These are phyloP conservation scores for Sarocladium brachiariae DNA, from an alignment of 2,329 filamentous ascomycete genomes.

Conservation along the genomic window DNA sequence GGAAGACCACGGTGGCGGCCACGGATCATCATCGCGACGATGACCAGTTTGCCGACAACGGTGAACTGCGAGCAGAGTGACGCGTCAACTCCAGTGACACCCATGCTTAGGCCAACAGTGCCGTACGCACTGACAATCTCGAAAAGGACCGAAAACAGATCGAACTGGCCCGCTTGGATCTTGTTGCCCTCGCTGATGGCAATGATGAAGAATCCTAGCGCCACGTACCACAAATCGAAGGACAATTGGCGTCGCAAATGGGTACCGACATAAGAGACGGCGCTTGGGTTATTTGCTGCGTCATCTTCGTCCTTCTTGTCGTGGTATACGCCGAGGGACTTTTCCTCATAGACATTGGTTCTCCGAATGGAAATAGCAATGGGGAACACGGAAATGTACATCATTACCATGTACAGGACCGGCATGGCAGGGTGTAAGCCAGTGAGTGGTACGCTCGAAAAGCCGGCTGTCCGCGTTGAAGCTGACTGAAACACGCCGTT, in stretches of 20 bases:
- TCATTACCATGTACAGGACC: slow-evolving; percentile 95
- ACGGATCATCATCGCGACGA: slow-evolving; percentile 63
- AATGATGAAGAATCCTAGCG: slow-evolving; percentile 87
- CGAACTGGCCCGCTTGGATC: slow-evolving; percentile 57
- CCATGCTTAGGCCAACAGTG: slow-evolving; percentile 85
- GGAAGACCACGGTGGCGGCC: slow-evolving; percentile 62
- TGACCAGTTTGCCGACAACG: slow-evolving; percentile 62
- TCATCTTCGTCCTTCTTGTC: slow-evolving; percentile 40
- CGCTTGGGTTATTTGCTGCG: slow-evolving; percentile 31
- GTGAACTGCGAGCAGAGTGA: slow-evolving; percentile 80
- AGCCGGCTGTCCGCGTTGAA: slow-evolving; percentile 85
- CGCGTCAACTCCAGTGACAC: slow-evolving; percentile 67
- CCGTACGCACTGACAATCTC: slow-evolving; percentile 89
- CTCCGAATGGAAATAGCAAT: slow-evolving; percentile 91
- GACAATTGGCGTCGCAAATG: slow-evolving; percentile 91
- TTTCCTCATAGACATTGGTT: slow-evolving; percentile 96
- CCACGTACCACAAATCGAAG: slow-evolving; percentile 97
- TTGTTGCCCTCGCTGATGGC: slow-evolving; percentile 75
- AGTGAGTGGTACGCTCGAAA: slow-evolving; percentile 71
- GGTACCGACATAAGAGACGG: slow-evolving; percentile 78
- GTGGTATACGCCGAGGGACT: slow-evolving; percentile 68
- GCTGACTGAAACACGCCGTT: slow-evolving; percentile 87
- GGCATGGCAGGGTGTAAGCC: slow-evolving; percentile 83
- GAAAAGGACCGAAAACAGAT: slow-evolving; percentile 67
- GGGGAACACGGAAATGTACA: slow-evolving; percentile 97